Base-by-base conservation (phyloP, 2,329 filamentous ascomycete species). In the Domatiomyces globalis region DNA sequence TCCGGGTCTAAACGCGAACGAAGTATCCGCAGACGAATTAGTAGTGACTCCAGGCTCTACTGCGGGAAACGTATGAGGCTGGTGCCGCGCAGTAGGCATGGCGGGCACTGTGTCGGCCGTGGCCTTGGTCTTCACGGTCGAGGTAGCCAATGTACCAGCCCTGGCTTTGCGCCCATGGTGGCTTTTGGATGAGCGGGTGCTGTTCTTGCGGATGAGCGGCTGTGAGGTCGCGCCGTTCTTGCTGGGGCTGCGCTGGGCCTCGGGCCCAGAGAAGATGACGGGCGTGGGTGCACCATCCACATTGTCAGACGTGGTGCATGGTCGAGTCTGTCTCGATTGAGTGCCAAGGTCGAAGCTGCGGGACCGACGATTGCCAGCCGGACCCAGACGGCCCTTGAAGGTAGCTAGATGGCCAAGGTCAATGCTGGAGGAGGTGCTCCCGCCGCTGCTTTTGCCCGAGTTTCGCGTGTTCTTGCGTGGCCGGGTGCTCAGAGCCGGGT, bases 261-360 rank as follows among this genome's bases (percentile, higher is more conserved):
- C 80, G 51, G 89, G 87, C 4, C 89, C 89, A 47, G 77, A 83
- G 33, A 87, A 87, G 36, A 95, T 76, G 25, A 81, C 89, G 4
- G 90, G 90, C 39, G 84, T 90, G 12, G 90, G 89, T 22, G 88
- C 89, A 49, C 87, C 85, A 64, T 92, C 85, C 68, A 83, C 18
- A 22, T 27, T 49, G 25, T 22, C 43, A 4, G 25, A 19, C 1
- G 47, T 29, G 33, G 56, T 56, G 15, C 27, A 42, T 17, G 44
- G 12, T 7, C 52, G 53, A 18, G 44, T 10, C n/a, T 45, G 36
- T 43, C 62, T 52, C 57, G 60, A 64, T 59, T 67, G 66, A 27
- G 67, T 62, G 39, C 67, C 67, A 49, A 67, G 69, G 53, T 72
- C 70, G 48, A 73, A 70, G 57, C 70, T 72, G 19, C 66, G 64